phyloP scores from a whole-genome alignment of 2,329 filamentous ascomycete genomes.

The Colletotrichum siamense region DNA sequence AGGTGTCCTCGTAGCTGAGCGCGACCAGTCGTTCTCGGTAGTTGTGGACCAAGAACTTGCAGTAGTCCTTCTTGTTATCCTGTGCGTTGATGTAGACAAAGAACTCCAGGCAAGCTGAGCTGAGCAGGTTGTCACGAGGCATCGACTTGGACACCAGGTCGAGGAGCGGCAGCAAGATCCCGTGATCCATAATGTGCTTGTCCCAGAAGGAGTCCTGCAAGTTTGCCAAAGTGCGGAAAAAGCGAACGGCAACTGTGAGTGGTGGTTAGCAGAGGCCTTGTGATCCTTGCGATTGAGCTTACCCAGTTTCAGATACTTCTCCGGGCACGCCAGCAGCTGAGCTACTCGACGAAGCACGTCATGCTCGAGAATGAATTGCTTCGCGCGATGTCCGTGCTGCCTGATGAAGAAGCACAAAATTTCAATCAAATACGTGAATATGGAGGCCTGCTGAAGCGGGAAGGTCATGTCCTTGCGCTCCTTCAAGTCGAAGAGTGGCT shows the following conservation, averaged over 20 bases:
- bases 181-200: constrained; percentile 80
- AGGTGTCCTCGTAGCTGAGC: constrained; percentile 85
- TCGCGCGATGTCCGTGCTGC: constrained; percentile 85
- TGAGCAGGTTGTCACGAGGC: constrained; percentile 90
- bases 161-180: constrained; percentile 83
- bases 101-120: constrained; percentile 91
- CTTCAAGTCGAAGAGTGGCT: constrained; percentile 83
- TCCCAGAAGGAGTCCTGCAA: constrained; percentile 93
- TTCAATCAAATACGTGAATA: constrained; percentile 91
- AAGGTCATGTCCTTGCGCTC: constrained; percentile 72
- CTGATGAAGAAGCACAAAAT: constrained; percentile 93
- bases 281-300: constrained; percentile 38
- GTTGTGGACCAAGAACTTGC: constrained; percentile 83
- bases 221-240: constrained; percentile 85
- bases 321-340: constrained; percentile 80
- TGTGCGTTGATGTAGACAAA: constrained; percentile 84
- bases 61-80: constrained; percentile 80
- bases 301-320: constrained; percentile 94
- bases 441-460: constrained; percentile 82
- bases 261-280: background rate
- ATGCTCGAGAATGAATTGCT: constrained; percentile 85
- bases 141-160: constrained; percentile 85
- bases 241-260: constrained; percentile 79
- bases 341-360: constrained; percentile 79
- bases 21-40: constrained; percentile 78